phyloP scores from a whole-genome alignment of 1,139 yeast species.

The Pneumocystis murina region DNA sequence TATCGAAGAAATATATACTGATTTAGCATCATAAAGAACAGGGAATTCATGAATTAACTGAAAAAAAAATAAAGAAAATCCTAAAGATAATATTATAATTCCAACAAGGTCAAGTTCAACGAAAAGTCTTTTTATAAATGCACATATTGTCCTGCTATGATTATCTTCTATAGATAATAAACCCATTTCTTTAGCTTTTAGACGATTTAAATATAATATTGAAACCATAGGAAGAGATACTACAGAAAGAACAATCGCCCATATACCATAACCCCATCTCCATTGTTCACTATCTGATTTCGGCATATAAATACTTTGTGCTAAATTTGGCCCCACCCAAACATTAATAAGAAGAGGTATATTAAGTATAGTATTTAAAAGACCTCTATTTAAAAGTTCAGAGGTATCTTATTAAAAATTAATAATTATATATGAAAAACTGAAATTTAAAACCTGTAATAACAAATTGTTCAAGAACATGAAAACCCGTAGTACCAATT shows the following conservation, averaged over 20 bases:
- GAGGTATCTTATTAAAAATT: conserved; percentile 23
- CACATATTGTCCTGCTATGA: not conserved
- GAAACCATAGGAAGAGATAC: conserved; percentile 22
- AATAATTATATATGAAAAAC: not conserved
- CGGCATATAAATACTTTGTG: conserved; percentile 10
- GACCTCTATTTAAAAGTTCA: conserved; percentile 26
- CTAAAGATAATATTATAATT: conserved; percentile 22
- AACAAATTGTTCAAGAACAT: conserved; percentile 26
- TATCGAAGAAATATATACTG: conserved; percentile 23
- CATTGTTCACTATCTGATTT: conserved; percentile 16
- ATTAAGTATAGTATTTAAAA: conserved; percentile 26
- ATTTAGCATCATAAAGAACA: not conserved
- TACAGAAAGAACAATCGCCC: conserved; percentile 25
- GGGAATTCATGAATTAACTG: conserved; percentile 21
- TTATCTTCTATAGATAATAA: not conserved
- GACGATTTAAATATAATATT: conserved; percentile 20
- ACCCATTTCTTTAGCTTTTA: conserved; percentile 21
- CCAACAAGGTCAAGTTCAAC: conserved; percentile 26
- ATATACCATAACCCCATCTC: conserved; percentile 28
- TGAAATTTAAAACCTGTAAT: conserved; percentile 20
- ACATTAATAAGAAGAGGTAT: conserved; percentile 18
- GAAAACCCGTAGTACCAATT: conserved; percentile 44
- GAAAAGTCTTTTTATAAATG: conserved; percentile 11
- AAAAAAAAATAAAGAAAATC: conserved; percentile 25
- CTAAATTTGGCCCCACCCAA: conserved; percentile 18